These are phyloP conservation scores for Sporisorium sorghi DNA, from an alignment of 1,284 basidiomycete genomes.

Conservation along the genomic window DNA sequence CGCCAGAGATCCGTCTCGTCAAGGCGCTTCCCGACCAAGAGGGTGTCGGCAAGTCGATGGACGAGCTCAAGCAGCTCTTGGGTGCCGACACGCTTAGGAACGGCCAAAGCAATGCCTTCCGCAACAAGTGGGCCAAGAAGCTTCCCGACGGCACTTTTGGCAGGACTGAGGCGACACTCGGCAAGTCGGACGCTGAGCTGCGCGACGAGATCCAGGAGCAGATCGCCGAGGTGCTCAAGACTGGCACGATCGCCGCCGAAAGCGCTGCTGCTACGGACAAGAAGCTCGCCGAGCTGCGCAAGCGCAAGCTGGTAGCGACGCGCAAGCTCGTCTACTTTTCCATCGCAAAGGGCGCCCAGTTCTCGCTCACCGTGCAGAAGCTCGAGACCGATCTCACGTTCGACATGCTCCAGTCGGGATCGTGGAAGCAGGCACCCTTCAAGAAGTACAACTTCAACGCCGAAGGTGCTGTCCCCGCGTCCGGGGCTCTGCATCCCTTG, in stretches of 20 bases:
- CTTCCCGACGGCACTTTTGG: slow-evolving; percentile 87
- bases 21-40: slow-evolving; percentile 57
- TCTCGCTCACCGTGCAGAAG: slow-evolving; percentile 92
- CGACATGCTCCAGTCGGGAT: slow-evolving; percentile 85
- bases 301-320: slow-evolving; percentile 81
- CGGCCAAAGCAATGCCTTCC: slow-evolving; percentile 95
- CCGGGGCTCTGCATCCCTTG: slow-evolving; percentile 93
- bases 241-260: slow-evolving; percentile 75
- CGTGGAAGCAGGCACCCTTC: slow-evolving; percentile 73
- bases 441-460: slow-evolving; percentile 99
- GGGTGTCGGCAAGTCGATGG: slow-evolving; percentile 54
- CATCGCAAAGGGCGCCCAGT: slow-evolving; percentile 84
- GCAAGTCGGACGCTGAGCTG: slow-evolving; percentile 45
- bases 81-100: slow-evolving; percentile 67
- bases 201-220: slow-evolving; percentile 74
- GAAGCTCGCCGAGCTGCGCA: slow-evolving; percentile 75
- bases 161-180: slow-evolving; percentile 73
- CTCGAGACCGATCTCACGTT: slow-evolving; percentile 97
- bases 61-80: slow-evolving; percentile 59
- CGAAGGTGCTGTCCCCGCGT: slow-evolving; percentile 85
- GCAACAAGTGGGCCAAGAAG: slow-evolving; percentile 95
- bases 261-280: slow-evolving; percentile 78
- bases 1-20: slow-evolving; percentile 65
- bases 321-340: slow-evolving; percentile 92
- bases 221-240: slow-evolving; percentile 79